Conservation (phyloP, 2,329 filamentous ascomycete species). For the Ophiosphaerella herpotricha region DNA sequence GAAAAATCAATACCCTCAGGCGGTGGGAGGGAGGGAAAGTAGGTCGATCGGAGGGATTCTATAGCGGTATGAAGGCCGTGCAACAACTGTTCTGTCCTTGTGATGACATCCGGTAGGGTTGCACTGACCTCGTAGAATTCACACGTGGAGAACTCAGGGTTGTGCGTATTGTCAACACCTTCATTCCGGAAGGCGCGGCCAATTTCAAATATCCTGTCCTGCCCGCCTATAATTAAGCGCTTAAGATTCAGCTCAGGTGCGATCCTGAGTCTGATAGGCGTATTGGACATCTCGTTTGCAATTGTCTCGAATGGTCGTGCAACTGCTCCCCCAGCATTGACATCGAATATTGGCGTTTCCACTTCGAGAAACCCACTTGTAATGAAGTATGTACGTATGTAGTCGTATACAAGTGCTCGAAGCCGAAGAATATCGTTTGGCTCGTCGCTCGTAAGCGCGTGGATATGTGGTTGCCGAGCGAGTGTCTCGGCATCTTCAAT, state of each 20-base stretch:
- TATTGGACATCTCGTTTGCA: slow-evolving; percentile 75
- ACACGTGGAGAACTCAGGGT: slow-evolving; percentile 96
- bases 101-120: slow-evolving; percentile 74
- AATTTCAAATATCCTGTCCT: slow-evolving; percentile 90
- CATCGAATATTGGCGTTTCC: slow-evolving; percentile 84
- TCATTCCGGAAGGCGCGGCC: slow-evolving; percentile 93
- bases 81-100: slow-evolving; percentile 74
- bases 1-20: slow-evolving; percentile 62
- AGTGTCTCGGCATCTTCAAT: slow-evolving; percentile 73
- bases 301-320: slow-evolving; percentile 84
- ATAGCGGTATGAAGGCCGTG: slow-evolving; percentile 34
- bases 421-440: slow-evolving; percentile 72
- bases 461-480: slow-evolving; percentile 79
- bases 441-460: slow-evolving; percentile 76
- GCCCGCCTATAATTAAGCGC: slow-evolving; percentile 83
- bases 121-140: slow-evolving; percentile 93
- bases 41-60: slow-evolving; percentile 52
- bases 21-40: slow-evolving; percentile 39
- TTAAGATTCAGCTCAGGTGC: slow-evolving; percentile 97
- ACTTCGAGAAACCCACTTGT: slow-evolving; percentile 80
- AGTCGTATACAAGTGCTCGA: slow-evolving; percentile 73
- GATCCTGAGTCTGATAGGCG: slow-evolving; percentile 77
- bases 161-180: slow-evolving; percentile 73
- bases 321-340: slow-evolving; percentile 81
- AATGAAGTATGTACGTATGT: slow-evolving; percentile 75